A percentile compares a stretch with the other conserved stretches of the same genome.
Evolutionary conservation across 768 basidiomycete species (phyloP).

Genomic region (Chalciporus chontae): DNA sequence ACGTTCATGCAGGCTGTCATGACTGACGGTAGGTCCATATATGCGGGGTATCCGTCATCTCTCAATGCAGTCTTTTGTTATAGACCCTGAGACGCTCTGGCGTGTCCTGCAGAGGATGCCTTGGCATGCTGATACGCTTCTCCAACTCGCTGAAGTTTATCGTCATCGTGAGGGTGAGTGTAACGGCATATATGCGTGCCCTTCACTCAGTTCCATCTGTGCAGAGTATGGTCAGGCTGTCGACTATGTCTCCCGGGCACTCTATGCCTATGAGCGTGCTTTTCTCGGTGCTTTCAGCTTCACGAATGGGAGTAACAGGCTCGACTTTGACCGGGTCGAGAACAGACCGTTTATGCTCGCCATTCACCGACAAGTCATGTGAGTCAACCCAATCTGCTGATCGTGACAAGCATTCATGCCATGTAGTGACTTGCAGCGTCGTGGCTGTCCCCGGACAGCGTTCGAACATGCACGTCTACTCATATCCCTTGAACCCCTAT

Average conservation of each 20-base stretch:
- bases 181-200: not conserved
- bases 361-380: slow-evolving; percentile 80
- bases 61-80: not conserved
- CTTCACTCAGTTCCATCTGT: slow-evolving; percentile 1
- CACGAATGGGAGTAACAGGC: slow-evolving; percentile 72
- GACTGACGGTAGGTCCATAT: slow-evolving; percentile 63
- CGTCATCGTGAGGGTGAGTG: slow-evolving; percentile 79
- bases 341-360: slow-evolving; percentile 92
- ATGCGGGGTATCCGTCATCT: not conserved
- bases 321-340: slow-evolving; percentile 89
- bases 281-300: slow-evolving; percentile 87
- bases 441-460: slow-evolving; percentile 85
- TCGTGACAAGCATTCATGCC: not conserved
- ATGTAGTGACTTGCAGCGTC: slow-evolving; percentile 74
- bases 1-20: slow-evolving; percentile 79
- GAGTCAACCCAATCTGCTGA: slow-evolving; percentile 21
- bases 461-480: slow-evolving; percentile 91
- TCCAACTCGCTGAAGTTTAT: slow-evolving; percentile 26
- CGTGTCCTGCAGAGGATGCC: slow-evolving; percentile 72
- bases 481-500: slow-evolving; percentile 77
- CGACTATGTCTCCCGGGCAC: slow-evolving; percentile 86
- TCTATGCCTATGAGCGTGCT: slow-evolving; percentile 90
- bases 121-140: slow-evolving; percentile 89
- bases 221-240: slow-evolving; percentile 79
- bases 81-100: slow-evolving; percentile 79